These are phyloP conservation scores for Fusarium irregulare DNA, from an alignment of 2,329 filamentous ascomycete species.

Conservation along the genomic window DNA sequence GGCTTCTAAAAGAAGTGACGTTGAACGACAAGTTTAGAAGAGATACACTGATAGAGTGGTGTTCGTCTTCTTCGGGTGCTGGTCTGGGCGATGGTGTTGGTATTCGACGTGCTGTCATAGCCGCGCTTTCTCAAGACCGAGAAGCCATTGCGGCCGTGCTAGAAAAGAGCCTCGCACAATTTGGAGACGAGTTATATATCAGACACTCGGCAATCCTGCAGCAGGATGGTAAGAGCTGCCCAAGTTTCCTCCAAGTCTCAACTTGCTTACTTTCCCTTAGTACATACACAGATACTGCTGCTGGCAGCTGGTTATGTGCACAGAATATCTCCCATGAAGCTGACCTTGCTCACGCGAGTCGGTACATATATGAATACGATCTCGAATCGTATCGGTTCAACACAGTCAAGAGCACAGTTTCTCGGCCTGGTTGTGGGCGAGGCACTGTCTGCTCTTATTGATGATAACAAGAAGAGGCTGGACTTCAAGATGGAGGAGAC, in stretches of 20 bases:
- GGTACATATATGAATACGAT: constrained; percentile 79
- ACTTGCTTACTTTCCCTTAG: constrained; percentile 58
- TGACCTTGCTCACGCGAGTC: constrained; percentile 77
- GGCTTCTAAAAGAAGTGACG: constrained; percentile 64
- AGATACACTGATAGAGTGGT: constrained; percentile 70
- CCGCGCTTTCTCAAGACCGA: constrained; percentile 64
- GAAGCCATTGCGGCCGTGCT: constrained; percentile 66
- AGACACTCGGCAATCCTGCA: constrained; percentile 85
- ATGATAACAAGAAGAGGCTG: constrained; percentile 77
- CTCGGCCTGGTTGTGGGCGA: constrained; percentile 91
- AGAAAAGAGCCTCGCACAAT: constrained; percentile 76
- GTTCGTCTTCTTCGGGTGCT: constrained; percentile 71
- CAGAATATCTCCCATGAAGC: constrained; percentile 70
- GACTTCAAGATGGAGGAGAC: constrained; percentile 87
- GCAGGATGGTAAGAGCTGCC: constrained; percentile 77
- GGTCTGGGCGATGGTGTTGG: constrained; percentile 72
- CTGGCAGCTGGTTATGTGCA: constrained; percentile 81
- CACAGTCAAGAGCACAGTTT: constrained; percentile 80
- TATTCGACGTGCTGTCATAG: constrained; percentile 74
- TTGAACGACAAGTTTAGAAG: constrained; percentile 61
- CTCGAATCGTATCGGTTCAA: constrained; percentile 84
- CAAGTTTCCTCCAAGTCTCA: neutral
- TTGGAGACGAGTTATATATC: constrained; percentile 89
- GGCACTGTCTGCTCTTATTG: constrained; percentile 70
- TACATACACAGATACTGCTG: constrained; percentile 81